These are phyloP conservation scores for Solanum appendiculatum DNA, from an alignment of 257 asterid genomes.

Conservation along the genomic window DNA sequence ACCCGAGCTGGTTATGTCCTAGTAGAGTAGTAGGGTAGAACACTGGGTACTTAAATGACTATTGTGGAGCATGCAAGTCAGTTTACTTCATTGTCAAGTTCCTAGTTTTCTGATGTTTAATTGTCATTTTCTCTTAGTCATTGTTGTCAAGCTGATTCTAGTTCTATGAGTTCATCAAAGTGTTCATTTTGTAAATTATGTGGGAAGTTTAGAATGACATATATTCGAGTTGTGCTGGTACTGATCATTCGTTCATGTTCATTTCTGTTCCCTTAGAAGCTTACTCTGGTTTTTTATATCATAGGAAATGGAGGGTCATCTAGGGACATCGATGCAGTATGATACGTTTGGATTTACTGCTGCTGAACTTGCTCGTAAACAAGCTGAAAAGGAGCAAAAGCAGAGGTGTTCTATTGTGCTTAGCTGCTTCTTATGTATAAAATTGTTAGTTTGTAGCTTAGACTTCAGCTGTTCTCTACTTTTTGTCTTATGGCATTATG, in stretches of 20 bases:
- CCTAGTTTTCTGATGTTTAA: neutral
- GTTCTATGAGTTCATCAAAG: neutral
- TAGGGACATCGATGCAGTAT: constrained; percentile 72
- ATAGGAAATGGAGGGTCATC: constrained; percentile 74
- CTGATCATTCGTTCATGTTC: neutral
- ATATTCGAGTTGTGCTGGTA: neutral
- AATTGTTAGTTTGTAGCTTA: neutral
- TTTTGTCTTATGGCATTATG: neutral
- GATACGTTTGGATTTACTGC: constrained; percentile 96
- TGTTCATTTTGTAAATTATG: neutral
- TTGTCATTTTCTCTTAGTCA: neutral
- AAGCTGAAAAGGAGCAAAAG: constrained; percentile 75
- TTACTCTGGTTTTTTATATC: constrained; percentile 7
- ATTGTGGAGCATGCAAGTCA: neutral
- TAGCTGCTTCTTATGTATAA: neutral
- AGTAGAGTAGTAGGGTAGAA: neutral
- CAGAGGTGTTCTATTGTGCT: constrained; percentile 39
- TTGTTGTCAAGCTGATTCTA: neutral
- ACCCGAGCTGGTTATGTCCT: neutral
- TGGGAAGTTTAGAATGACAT: neutral
- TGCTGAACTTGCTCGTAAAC: constrained; percentile 77
- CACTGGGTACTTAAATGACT: neutral
- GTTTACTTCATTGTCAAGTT: neutral
- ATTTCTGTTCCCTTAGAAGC: neutral
- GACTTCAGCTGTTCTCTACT: neutral